phyloP scores from a whole-genome alignment of 352 stramenopile genomes.

The Phytophthora macrochlamydospora region DNA sequence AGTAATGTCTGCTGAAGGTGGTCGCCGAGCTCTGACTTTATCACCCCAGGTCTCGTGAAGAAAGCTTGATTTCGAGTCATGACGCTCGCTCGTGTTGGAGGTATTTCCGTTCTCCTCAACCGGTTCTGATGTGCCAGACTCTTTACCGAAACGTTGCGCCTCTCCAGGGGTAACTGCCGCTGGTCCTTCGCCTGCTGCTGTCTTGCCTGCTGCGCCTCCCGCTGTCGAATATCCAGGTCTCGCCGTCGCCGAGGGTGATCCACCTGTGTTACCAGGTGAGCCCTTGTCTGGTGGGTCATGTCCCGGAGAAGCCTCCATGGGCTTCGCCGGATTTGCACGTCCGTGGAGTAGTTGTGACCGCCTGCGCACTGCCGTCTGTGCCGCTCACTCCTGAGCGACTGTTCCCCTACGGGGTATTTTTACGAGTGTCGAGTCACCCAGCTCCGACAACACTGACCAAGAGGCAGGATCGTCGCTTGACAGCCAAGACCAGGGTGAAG shows the following conservation, averaged over 20 bases:
- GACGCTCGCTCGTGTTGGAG: too few relatives aligned
- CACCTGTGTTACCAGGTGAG: too few relatives aligned
- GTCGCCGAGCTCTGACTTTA: neutral
- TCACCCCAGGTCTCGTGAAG: neutral
- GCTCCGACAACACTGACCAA: too few relatives aligned
- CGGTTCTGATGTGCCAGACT: too few relatives aligned
- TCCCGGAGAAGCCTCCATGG: neutral
- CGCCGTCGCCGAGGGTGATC: too few relatives aligned
- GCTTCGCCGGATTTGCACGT: neutral
- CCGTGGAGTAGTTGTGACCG: neutral
- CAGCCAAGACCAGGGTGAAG: too few relatives aligned
- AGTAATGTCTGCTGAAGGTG: neutral
- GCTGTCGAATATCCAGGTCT: neutral
- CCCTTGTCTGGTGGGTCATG: neutral
- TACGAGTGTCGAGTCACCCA: neutral
- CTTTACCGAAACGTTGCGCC: too few relatives aligned
- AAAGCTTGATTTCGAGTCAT: neutral
- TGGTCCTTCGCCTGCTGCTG: too few relatives aligned
- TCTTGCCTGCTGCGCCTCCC: neutral
- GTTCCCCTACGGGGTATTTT: neutral
- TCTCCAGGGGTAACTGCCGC: too few relatives aligned
- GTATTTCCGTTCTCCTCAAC: neutral
- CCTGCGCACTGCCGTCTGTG: neutral
- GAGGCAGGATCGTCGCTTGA: too few relatives aligned
- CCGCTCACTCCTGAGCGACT: neutral